Evolutionary conservation across 2,329 filamentous ascomycete species (phyloP).

Genomic region (Epichloe typhina): DNA sequence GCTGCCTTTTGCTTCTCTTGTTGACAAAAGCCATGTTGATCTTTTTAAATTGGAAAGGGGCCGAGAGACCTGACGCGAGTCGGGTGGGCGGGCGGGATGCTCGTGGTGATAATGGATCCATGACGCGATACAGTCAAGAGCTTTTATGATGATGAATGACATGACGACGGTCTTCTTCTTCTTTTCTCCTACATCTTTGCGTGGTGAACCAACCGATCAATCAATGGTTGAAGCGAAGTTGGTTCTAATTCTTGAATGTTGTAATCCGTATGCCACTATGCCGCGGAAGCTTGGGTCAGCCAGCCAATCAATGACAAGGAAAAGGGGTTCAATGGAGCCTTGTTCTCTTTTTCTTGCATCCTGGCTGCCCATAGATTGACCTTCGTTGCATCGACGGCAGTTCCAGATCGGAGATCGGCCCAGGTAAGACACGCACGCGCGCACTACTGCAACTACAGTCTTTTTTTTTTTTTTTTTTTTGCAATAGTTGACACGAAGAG

Average conservation of each 20-base stretch:
- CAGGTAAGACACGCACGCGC: too few species aligned
- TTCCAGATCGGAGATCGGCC: too few species aligned
- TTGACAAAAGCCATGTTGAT: background rate
- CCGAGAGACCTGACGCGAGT: background rate
- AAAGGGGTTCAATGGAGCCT: too few species aligned
- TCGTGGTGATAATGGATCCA: background rate
- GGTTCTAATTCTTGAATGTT: background rate
- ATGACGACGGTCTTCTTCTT: background rate
- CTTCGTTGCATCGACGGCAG: too few species aligned
- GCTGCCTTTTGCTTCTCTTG: background rate
- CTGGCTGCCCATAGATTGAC: too few species aligned
- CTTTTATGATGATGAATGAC: slow-evolving; percentile 3
- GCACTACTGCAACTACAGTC: too few species aligned
- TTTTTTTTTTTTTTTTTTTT: too few species aligned
- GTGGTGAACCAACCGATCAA: background rate
- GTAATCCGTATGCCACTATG: too few species aligned
- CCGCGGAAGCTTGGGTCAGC: too few species aligned
- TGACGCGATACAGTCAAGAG: slow-evolving; percentile 1
- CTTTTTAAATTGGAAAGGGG: background rate
- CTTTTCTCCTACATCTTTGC: background rate
- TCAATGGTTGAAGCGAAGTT: background rate
- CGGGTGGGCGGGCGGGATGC: background rate
- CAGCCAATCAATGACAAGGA: too few species aligned
- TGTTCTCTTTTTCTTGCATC: too few species aligned
- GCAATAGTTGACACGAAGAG: too few species aligned